phyloP scores from a whole-genome alignment of 2,329 filamentous ascomycete species.

The Botrytis pseudocinerea region DNA sequence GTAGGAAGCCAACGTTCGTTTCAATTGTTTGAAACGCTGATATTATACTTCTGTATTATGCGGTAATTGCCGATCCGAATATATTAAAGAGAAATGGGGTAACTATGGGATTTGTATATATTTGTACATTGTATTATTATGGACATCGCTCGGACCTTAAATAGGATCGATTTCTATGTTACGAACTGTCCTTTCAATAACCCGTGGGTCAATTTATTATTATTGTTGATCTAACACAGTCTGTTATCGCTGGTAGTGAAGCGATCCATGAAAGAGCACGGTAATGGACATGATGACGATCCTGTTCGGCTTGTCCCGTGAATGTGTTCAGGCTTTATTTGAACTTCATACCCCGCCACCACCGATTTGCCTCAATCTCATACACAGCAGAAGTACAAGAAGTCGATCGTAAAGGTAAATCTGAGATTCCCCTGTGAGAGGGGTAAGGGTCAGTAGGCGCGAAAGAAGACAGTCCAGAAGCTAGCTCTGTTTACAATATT shows the following conservation, averaged over 20 bases:
- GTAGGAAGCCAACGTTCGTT: constrained; percentile 32
- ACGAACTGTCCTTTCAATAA: constrained; percentile 15
- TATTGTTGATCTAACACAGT: background rate
- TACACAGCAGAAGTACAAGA: background rate
- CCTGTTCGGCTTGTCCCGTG: constrained; percentile 1
- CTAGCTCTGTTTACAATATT: background rate
- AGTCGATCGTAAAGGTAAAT: background rate
- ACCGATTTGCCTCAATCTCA: background rate
- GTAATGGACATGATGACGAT: constrained; percentile 5
- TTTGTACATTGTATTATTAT: constrained; percentile 7
- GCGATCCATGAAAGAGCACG: background rate
- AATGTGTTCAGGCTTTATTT: background rate
- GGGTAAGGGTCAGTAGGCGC: background rate
- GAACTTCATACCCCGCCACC: constrained; percentile 6
- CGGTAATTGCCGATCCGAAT: constrained; percentile 21
- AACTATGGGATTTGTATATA: background rate
- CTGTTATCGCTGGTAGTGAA: constrained; percentile 11
- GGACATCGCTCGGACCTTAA: constrained; percentile 12
- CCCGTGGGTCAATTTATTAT: constrained; percentile 5
- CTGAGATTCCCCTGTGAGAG: background rate
- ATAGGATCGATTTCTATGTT: background rate
- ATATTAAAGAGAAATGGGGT: constrained; percentile 12
- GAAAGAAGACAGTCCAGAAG: background rate
- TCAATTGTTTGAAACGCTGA: constrained; percentile 3
- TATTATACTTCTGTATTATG: constrained; percentile 4